Conservation (phyloP, 2,329 filamentous ascomycete species). For the Trichoderma sp. region DNA sequence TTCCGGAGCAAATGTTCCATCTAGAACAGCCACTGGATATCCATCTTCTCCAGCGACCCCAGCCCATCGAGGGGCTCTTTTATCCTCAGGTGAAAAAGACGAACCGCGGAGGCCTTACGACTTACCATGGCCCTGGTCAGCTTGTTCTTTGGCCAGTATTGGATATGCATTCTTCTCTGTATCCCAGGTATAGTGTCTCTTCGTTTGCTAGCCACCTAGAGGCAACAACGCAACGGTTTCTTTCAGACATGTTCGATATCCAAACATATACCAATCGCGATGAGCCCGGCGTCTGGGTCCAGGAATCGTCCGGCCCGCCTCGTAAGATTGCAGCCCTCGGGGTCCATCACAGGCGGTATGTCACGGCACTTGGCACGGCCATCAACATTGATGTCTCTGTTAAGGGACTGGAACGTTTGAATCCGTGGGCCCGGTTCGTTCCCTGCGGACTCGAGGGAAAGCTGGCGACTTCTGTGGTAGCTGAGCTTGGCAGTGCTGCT, state of each 20-base stretch:
- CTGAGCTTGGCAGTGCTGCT: constrained; percentile 47
- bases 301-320: constrained; percentile 35
- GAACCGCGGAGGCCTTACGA: constrained; percentile 85
- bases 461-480: constrained; percentile 73
- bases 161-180: constrained; percentile 67
- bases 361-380: constrained; percentile 83
- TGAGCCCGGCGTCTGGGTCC: constrained; percentile 85
- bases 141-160: constrained; percentile 89
- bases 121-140: constrained; percentile 94
- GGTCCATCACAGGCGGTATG: constrained; percentile 83
- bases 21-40: constrained; percentile 50
- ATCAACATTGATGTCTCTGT: constrained; percentile 72
- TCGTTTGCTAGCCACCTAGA: constrained; percentile 82
- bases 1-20: constrained; percentile 48
- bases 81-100: constrained; percentile 69
- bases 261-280: constrained; percentile 63
- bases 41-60: constrained; percentile 30
- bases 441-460: constrained; percentile 85
- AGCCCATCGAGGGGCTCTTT: constrained; percentile 42
- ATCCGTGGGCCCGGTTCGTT: constrained; percentile 74
- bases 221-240: constrained; percentile 69
- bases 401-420: constrained; percentile 42
- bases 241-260: constrained; percentile 62
- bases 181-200: constrained; percentile 67
- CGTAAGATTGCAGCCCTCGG: constrained; percentile 89